Base-by-base conservation (phyloP, 2,329 filamentous ascomycete species). In the Xylaria sp. region DNA sequence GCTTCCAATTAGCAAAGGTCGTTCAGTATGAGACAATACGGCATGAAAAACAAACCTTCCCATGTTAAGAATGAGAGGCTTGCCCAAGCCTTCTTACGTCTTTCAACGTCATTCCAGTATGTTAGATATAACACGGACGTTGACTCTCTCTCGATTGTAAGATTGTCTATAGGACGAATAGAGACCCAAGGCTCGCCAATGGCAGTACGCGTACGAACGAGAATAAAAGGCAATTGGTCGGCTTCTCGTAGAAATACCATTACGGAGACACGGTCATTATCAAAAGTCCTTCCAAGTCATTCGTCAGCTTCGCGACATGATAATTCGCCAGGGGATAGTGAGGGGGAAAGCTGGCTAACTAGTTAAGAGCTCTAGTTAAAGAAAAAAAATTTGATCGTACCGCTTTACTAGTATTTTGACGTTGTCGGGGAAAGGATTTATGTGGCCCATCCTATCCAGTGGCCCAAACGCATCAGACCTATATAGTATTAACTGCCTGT, bases 41-140 rank as follows among this genome's bases (percentile, higher is more conserved):
- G 30, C 20, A 45, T 46, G 60, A 36, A 58, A 50, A 65, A 72
- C 81, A 65, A 72, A 87, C 87, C 86, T 81, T 90, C 88, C 86
- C 86, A 90, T 1, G 86, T 89, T 64, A 84, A 77, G 68, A 90
- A 90, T 66, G 81, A 85, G 6, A 90, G 76, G 4, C 78, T 81
- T 0, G 85, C 85, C 88, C 88, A 90, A 1, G 81, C 73, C 71
- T 84, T 88, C 63, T 81, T 76, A 45, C 80, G 77, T 10, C 78
- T 75, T 48, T 82, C 81, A 0, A 75, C 75, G 0, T 73, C 69
- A 72, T 83, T 87, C 85, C 86, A 89, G 60, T 84, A 81, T 53
- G 83, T 83, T 52, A 90, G 80, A 36, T 83, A 78, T 10, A 90
- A 77, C 0, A 69, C 67, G 0, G 81, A 82, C 28, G 81, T 82